A percentile compares a stretch with the other conserved stretches of the same genome.
phyloP scores from a whole-genome alignment of 257 asterid species.

The Solanum megistacrolobum region DNA sequence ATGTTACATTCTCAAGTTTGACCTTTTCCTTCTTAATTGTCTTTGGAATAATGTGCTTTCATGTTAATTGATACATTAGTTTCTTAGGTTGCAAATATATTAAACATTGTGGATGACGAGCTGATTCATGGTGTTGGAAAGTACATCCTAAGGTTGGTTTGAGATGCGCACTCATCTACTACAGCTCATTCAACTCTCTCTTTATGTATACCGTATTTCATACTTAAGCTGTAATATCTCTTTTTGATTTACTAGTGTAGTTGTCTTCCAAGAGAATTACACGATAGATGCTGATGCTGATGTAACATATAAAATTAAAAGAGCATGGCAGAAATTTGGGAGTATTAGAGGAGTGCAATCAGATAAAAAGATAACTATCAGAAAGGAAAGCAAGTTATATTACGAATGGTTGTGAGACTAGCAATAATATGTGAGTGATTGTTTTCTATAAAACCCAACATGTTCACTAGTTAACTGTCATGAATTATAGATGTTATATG shows the following conservation, averaged over 20 bases:
- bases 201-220: background rate
- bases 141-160: slow-evolving; percentile 66
- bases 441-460: background rate
- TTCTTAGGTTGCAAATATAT: slow-evolving; percentile 76
- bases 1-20: background rate
- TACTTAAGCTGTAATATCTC: background rate
- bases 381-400: background rate
- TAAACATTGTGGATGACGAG: slow-evolving; percentile 75
- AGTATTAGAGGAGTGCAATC: background rate
- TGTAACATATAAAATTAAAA: background rate
- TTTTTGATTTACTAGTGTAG: background rate
- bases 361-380: background rate
- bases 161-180: background rate
- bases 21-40: background rate
- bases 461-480: background rate
- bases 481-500: background rate
- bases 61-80: slow-evolving; percentile 4
- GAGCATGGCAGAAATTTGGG: background rate
- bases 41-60: background rate
- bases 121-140: slow-evolving; percentile 64
- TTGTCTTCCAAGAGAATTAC: background rate
- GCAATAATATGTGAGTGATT: background rate
- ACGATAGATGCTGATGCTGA: background rate
- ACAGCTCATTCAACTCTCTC: background rate
- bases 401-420: background rate